Evolutionary conservation across 495 filamentous ascomycete genomes (phyloP).

Genomic region (Corynascus novoguineensis): DNA sequence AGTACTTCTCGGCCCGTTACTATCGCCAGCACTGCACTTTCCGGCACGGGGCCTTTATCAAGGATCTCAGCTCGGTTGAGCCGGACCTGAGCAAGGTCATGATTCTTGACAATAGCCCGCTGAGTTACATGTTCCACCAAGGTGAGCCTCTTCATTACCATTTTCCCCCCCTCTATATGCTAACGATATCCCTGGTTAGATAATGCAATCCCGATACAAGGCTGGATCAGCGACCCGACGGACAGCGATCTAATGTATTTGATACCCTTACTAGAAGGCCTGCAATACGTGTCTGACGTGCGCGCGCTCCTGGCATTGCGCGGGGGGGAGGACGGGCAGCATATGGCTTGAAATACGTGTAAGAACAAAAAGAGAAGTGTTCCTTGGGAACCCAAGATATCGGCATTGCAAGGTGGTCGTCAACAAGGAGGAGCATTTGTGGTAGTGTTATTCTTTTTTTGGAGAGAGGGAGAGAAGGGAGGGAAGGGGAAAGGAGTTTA

Average conservation of each 20-base stretch:
- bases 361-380: not conserved
- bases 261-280: conserved; percentile 85
- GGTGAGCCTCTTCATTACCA: conserved; percentile 47
- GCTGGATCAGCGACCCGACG: conserved; percentile 87
- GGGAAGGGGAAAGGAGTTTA: not conserved
- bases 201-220: conserved; percentile 90
- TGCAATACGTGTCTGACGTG: conserved; percentile 95
- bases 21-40: conserved; percentile 96
- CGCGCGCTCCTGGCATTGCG: conserved; percentile 80
- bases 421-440: not conserved
- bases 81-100: conserved; percentile 94
- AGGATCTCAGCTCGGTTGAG: conserved; percentile 93
- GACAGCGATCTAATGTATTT: conserved; percentile 87
- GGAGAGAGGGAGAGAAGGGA: not conserved
- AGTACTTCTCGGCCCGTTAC: conserved; percentile 86
- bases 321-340: conserved; percentile 68
- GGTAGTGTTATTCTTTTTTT: conserved; percentile 4
- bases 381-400: too few relatives aligned
- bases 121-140: conserved; percentile 98
- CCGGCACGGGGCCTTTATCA: conserved; percentile 93
- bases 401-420: too few relatives aligned
- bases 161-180: not conserved
- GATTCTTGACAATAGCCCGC: conserved; percentile 96
- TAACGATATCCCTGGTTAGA: conserved; percentile 46
- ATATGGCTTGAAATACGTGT: conserved; percentile 32